A percentile compares a stretch with the other conserved stretches of the same genome.
phyloP scores from a whole-genome alignment of 192 early-diverging fungal genomes.

The Mortierella hygrophila region DNA sequence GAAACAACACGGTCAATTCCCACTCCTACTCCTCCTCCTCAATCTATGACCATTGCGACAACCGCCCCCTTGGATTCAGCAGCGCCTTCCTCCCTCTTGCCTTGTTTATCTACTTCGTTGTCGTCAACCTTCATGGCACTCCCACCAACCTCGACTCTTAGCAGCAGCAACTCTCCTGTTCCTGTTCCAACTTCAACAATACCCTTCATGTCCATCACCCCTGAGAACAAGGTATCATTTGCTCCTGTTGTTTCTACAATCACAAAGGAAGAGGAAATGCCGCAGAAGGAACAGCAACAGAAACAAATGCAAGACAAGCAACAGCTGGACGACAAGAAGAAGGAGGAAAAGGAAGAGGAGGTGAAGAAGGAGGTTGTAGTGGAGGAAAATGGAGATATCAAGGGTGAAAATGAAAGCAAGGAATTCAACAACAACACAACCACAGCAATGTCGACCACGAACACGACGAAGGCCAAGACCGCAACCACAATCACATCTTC shows the following conservation, averaged over 20 bases:
- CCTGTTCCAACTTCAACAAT: not conserved
- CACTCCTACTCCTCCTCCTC: not conserved
- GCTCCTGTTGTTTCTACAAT: not conserved
- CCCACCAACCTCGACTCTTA: not conserved
- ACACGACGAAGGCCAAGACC: not conserved
- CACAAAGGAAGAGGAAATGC: not conserved
- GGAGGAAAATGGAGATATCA: not conserved
- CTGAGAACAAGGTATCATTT: not conserved
- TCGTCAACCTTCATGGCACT: not conserved
- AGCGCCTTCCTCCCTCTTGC: not conserved
- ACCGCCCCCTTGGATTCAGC: not conserved
- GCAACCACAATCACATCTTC: slow-evolving; percentile 2
- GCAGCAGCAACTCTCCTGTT: not conserved
- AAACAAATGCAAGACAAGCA: not conserved
- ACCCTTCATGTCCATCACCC: not conserved
- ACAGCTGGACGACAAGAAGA: not conserved
- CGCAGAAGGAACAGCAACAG: not conserved
- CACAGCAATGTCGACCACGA: not conserved
- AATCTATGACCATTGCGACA: not conserved
- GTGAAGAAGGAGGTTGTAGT: not conserved
- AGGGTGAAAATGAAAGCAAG: not conserved
- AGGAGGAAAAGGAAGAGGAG: not conserved
- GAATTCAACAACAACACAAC: slow-evolving; percentile 3
- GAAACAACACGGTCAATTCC: not conserved
- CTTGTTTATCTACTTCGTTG: not conserved